These are phyloP conservation scores for Eimeria tenella DNA, from an alignment of 169 alveolate species.

Conservation along the genomic window DNA sequence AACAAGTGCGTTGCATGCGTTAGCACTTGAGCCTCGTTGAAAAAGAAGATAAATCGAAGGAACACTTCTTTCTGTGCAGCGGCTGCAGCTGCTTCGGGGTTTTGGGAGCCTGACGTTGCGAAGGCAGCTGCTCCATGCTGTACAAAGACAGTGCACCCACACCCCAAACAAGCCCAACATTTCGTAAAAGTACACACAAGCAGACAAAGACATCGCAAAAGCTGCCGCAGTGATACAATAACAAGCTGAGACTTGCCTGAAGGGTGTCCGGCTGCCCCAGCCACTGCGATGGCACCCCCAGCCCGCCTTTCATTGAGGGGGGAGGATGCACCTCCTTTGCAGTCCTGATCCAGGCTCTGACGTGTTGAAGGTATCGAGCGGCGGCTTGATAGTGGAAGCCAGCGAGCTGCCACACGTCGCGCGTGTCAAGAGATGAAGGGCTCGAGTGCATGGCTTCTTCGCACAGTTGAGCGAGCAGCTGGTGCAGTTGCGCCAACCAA, in stretches of 20 bases:
- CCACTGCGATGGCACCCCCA: conserved; percentile 75
- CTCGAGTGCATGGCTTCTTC: conserved; percentile 64
- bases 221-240: background rate
- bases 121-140: conserved; percentile 78
- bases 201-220: background rate
- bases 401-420: conserved; percentile 76
- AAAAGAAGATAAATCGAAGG: conserved; percentile 70
- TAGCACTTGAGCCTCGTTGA: conserved; percentile 75
- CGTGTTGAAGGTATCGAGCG: conserved; percentile 76
- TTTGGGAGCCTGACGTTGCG: conserved; percentile 29
- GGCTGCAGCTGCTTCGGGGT: conserved; percentile 76
- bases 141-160: background rate
- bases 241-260: conserved; percentile 50
- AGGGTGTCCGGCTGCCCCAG: conserved; percentile 76
- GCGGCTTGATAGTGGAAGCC: conserved; percentile 79
- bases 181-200: background rate
- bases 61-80: conserved; percentile 71
- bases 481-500: conserved; percentile 79
- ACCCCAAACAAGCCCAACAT: background rate
- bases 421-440: conserved; percentile 57
- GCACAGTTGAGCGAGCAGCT: conserved; percentile 73
- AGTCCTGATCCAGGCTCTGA: conserved; percentile 71
- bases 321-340: conserved; percentile 74
- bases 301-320: conserved; percentile 80
- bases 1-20: conserved; percentile 77